Evolutionary conservation across 352 stramenopile genomes (phyloP).

Genomic region (Globisporangium splendens): DNA sequence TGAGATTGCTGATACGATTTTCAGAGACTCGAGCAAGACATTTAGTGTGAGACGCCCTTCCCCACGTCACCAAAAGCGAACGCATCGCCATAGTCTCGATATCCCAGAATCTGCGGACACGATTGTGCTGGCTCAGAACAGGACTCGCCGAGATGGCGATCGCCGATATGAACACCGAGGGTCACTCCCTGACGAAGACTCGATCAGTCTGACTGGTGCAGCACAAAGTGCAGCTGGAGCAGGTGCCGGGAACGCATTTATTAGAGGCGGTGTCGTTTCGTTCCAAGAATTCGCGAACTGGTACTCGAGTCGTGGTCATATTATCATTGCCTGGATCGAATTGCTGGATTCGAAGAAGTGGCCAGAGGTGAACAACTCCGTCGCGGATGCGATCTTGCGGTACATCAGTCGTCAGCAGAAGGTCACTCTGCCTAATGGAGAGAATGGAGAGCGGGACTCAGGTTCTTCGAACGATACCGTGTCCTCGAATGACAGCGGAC

Average conservation of each 20-base stretch:
- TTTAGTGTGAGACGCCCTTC: conserved; percentile 47
- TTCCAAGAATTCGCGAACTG: conserved; percentile 86
- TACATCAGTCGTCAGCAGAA: conserved; percentile 75
- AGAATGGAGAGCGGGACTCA: conserved; percentile 37
- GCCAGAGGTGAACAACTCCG: conserved; percentile 53
- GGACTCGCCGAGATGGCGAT: conserved; percentile 21
- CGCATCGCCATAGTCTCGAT: conserved; percentile 59
- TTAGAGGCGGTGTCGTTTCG: conserved; percentile 68
- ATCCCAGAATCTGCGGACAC: conserved; percentile 38
- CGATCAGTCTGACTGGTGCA: conserved; percentile 49
- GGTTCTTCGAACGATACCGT: conserved; percentile 61
- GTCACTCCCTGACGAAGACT: conserved; percentile 58
- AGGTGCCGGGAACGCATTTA: conserved; percentile 67
- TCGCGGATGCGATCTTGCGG: conserved; percentile 70
- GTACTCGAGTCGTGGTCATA: conserved; percentile 81
- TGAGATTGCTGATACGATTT: conserved; percentile 79
- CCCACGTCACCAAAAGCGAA: conserved; percentile 24
- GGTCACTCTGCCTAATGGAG: conserved; percentile 27
- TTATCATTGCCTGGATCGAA: conserved; percentile 86
- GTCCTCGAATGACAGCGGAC: conserved; percentile 60
- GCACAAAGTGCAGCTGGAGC: conserved; percentile 46
- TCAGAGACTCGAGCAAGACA: conserved; percentile 80
- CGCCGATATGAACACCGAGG: conserved; percentile 67
- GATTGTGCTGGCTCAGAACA: conserved; percentile 29
- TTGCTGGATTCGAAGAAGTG: conserved; percentile 83